Evolutionary conservation across 371 early-diverging fungal genomes (phyloP).

Genomic region (Rhizopus sp.): DNA sequence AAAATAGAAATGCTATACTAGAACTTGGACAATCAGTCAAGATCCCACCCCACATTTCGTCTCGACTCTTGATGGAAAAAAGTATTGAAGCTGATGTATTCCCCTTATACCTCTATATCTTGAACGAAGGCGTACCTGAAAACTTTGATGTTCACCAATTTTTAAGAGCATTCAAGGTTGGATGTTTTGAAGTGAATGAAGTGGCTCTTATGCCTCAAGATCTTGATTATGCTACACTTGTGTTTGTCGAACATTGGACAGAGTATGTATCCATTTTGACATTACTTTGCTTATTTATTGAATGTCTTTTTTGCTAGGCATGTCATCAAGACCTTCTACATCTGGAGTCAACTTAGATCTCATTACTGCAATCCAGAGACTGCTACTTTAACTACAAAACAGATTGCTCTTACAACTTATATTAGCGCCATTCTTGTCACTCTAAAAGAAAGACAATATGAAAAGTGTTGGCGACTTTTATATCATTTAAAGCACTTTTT

Average conservation of each 20-base stretch:
- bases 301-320: conserved; percentile 23
- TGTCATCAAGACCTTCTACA: conserved; percentile 33
- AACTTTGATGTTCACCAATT: conserved; percentile 32
- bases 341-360: conserved; percentile 34
- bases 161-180: conserved; percentile 33
- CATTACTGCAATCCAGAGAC: conserved; percentile 30
- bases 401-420: conserved; percentile 53
- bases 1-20: conserved; percentile 30
- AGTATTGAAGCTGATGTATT: conserved; percentile 61
- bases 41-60: conserved; percentile 27
- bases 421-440: conserved; percentile 50
- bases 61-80: conserved; percentile 51
- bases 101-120: conserved; percentile 41
- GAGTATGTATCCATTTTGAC: conserved; percentile 23
- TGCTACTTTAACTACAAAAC: conserved; percentile 30
- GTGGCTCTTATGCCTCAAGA: conserved; percentile 34
- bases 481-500: conserved; percentile 47
- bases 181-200: conserved; percentile 43
- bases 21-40: conserved; percentile 34
- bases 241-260: conserved; percentile 48
- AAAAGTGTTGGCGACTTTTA: conserved; percentile 45
- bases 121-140: conserved; percentile 30
- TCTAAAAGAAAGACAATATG: conserved; percentile 52
- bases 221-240: conserved; percentile 32
- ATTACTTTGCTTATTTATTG: neutral